Percentiles rank a stretch among this genome's conserved stretches.
Conservation (phyloP, 176 grass and related monocot species). For the Areca catechu region DNA sequence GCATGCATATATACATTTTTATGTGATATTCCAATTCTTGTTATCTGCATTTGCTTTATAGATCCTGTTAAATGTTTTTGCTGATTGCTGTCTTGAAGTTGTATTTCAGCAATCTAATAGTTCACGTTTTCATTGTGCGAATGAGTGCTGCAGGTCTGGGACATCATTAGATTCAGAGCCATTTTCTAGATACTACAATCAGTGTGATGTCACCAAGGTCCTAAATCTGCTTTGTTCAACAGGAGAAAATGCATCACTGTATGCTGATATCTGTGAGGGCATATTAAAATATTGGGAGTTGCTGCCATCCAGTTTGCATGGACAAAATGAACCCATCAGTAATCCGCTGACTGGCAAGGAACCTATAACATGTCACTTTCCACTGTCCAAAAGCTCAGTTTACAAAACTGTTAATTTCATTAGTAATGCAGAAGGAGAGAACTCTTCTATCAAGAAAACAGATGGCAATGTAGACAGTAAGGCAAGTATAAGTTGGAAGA, state of each 20-base stretch:
- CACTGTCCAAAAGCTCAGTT: conserved; percentile 12
- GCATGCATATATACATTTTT: no score
- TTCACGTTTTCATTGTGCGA: no score
- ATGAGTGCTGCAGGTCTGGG: conserved; percentile 40
- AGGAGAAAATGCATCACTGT: conserved; percentile 30
- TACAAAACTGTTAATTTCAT: conserved; percentile 20
- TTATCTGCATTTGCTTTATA: no score
- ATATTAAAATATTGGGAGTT: conserved; percentile 64
- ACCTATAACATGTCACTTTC: conserved; percentile 18
- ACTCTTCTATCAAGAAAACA: neutral
- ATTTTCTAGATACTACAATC: conserved; percentile 78
- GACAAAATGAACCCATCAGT: conserved; percentile 19
- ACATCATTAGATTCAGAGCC: conserved; percentile 35
- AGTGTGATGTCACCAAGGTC: conserved; percentile 61
- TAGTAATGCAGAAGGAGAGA: conserved; percentile 18
- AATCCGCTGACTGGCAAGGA: conserved; percentile 13
- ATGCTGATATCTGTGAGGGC: conserved; percentile 51
- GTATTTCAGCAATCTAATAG: no score
- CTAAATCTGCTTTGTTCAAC: conserved; percentile 37
- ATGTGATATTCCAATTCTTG: no score
- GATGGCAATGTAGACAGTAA: conserved; percentile 25
- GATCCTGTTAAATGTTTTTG: no score
- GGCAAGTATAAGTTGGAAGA: conserved; percentile 23
- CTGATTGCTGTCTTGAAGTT: no score
- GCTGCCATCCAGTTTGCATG: conserved; percentile 31